Evolutionary conservation across 2,329 filamentous ascomycete species (phyloP).

Genomic region (Colletotrichum limetticola): DNA sequence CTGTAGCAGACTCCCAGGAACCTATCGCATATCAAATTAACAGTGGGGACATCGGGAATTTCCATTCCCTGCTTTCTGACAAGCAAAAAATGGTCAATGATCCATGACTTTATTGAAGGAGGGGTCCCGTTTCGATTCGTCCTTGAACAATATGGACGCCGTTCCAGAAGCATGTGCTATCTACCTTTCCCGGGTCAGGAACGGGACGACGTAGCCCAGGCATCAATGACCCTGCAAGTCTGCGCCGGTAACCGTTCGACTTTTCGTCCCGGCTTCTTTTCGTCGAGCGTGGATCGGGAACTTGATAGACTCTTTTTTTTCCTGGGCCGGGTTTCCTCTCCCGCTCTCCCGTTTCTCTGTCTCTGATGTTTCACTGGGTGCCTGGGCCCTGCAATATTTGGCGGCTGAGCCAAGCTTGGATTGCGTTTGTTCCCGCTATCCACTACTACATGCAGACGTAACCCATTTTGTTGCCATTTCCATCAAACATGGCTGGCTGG

Average conservation of each 20-base stretch:
- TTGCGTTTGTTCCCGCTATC: background rate
- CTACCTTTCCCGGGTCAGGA: background rate
- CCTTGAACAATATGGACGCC: background rate
- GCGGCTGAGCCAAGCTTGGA: background rate
- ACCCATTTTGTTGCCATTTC: background rate
- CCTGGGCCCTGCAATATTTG: background rate
- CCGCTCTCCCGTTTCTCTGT: background rate
- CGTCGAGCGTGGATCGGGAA: conserved; percentile 24
- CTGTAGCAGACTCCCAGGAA: background rate
- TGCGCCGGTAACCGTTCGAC: background rate
- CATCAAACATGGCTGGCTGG: conserved; percentile 4
- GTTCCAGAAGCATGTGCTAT: conserved; percentile 8
- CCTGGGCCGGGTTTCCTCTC: conserved; percentile 1
- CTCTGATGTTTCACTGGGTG: background rate
- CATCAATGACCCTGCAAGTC: background rate
- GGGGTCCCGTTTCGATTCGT: background rate
- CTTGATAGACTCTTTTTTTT: background rate
- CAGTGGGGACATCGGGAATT: background rate
- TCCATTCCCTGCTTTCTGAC: conserved; percentile 7
- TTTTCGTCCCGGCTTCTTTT: conserved; percentile 32
- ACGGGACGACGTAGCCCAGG: background rate
- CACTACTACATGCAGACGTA: background rate
- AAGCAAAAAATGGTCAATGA: background rate
- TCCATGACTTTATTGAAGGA: background rate
- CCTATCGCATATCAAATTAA: conserved; percentile 9